phyloP scores from a whole-genome alignment of 176 grass and related monocot genomes.

The Guadua angustifolia region DNA sequence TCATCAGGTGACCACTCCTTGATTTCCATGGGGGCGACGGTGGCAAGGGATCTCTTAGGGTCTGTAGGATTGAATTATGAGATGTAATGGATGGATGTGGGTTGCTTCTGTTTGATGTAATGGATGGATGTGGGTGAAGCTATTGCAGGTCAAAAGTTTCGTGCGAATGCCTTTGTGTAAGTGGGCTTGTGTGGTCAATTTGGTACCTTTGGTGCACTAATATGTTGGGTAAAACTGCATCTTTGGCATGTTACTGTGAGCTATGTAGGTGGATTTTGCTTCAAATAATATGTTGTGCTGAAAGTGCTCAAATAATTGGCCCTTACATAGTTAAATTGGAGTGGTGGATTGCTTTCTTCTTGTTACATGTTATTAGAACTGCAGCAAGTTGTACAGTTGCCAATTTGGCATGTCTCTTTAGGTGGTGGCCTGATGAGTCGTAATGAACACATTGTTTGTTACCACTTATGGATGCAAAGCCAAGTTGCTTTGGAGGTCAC shows the following conservation, averaged over 20 bases:
- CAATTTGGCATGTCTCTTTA: constrained; percentile 4
- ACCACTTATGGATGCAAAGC: too few relatives aligned
- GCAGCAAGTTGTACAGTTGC: neutral
- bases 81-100: neutral
- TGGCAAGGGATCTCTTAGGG: neutral
- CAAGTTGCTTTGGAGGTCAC: too few relatives aligned
- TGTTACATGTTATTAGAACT: constrained; percentile 4
- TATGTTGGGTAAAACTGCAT: neutral
- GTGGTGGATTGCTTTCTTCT: constrained; percentile 2
- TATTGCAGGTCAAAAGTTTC: neutral
- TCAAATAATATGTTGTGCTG: neutral
- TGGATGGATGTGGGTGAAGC: constrained; percentile 12
- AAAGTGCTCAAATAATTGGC: too few relatives aligned
- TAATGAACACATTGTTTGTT: neutral
- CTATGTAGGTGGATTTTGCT: neutral
- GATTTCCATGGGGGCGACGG: neutral
- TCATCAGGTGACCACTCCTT: neutral
- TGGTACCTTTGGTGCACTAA: neutral
- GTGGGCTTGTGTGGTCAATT: neutral
- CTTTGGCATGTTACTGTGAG: neutral
- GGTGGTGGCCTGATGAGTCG: neutral
- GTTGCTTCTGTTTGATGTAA: neutral
- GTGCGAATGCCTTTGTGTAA: neutral
- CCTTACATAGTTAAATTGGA: too few relatives aligned
- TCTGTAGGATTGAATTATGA: neutral